These are phyloP conservation scores for Acer saccharum DNA, from an alignment of 345 rosid species.

Conservation along the genomic window DNA sequence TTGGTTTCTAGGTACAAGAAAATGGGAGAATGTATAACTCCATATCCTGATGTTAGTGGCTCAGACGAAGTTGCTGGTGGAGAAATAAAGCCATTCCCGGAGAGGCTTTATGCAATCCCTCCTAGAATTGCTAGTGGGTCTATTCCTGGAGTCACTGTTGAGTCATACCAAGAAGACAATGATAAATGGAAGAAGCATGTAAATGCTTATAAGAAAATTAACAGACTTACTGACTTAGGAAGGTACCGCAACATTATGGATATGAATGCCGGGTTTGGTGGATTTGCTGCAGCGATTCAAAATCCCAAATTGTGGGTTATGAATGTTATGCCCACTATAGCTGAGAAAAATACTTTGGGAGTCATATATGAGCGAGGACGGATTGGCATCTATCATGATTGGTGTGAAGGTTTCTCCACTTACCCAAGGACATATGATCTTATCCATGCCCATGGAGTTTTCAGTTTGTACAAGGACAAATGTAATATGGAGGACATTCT, in stretches of 20 bases:
- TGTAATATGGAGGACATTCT: slow-evolving; percentile 87
- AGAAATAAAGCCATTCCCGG: slow-evolving; percentile 69
- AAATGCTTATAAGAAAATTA: slow-evolving; percentile 81
- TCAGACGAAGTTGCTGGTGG: slow-evolving; percentile 71
- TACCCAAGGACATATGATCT: slow-evolving; percentile 97
- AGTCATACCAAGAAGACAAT: slow-evolving; percentile 76
- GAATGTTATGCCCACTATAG: slow-evolving; percentile 96
- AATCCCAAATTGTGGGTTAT: slow-evolving; percentile 86
- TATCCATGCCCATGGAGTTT: slow-evolving; percentile 81
- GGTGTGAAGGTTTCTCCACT: slow-evolving; percentile 99
- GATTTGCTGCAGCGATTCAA: slow-evolving; percentile 89
- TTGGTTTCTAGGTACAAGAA: slow-evolving; percentile 75
- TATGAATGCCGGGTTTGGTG: slow-evolving; percentile 97
- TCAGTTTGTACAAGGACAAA: slow-evolving; percentile 83
- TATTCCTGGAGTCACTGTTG: slow-evolving; percentile 82
- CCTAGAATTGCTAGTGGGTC: slow-evolving; percentile 89
- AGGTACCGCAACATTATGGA: slow-evolving; percentile 98
- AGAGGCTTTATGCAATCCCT: slow-evolving; percentile 78
- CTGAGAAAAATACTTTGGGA: slow-evolving; percentile 77
- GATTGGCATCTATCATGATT: slow-evolving; percentile 97
- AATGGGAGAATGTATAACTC: slow-evolving; percentile 85
- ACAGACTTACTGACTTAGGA: slow-evolving; percentile 70
- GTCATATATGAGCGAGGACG: slow-evolving; percentile 86
- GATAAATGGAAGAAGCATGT: slow-evolving; percentile 83
- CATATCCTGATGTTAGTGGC: slow-evolving; percentile 67